Evolutionary conservation across 805 yeast genomes (phyloP).

Genomic region (Saccharomycopsis sp.): DNA sequence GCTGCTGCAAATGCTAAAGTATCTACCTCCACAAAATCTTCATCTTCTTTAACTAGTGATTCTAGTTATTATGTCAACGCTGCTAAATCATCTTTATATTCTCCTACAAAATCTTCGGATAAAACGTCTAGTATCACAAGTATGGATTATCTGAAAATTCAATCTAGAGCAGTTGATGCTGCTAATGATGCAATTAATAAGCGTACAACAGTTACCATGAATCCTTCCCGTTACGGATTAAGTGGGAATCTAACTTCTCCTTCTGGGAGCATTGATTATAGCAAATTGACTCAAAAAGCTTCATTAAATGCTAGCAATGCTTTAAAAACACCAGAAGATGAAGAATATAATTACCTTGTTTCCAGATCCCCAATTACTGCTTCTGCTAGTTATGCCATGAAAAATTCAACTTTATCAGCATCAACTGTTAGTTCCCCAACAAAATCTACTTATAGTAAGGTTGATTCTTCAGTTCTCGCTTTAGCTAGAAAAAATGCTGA

Average conservation of each 20-base stretch:
- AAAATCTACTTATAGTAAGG: background rate
- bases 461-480: slow-evolving; percentile 12
- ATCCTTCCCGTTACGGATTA: slow-evolving; percentile 8
- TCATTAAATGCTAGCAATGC: slow-evolving; percentile 33
- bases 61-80: slow-evolving; percentile 7
- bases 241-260: background rate
- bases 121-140: background rate
- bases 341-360: too few relatives aligned
- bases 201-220: slow-evolving; percentile 1
- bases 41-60: slow-evolving; percentile 1
- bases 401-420: too few relatives aligned
- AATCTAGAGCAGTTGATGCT: slow-evolving; percentile 2
- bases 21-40: background rate
- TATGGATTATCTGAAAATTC: slow-evolving; percentile 10
- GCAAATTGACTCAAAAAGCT: slow-evolving; percentile 40
- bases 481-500: slow-evolving; percentile 28
- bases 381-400: background rate
- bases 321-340: too few relatives aligned
- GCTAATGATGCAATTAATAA: slow-evolving; percentile 1
- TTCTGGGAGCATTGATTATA: slow-evolving; percentile 24
- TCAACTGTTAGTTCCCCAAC: too few relatives aligned
- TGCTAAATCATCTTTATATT: slow-evolving; percentile 10
- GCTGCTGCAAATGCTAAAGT: background rate
- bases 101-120: background rate
- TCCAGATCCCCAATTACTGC: too few relatives aligned